phyloP scores from a whole-genome alignment of 768 basidiomycete genomes.

The Trametes cubensis region DNA sequence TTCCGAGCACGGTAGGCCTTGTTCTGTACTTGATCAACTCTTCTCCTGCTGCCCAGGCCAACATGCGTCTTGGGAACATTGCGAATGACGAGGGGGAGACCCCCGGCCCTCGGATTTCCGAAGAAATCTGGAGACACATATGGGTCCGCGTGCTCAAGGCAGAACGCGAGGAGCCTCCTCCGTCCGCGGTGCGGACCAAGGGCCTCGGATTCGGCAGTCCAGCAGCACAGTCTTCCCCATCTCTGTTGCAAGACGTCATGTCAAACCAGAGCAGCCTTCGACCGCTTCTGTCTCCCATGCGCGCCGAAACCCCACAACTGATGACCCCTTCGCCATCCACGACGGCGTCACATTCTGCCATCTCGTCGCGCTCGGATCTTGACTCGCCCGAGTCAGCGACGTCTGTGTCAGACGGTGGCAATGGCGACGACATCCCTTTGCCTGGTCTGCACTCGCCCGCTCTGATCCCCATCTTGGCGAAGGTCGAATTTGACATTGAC shows the following conservation, averaged over 20 bases:
- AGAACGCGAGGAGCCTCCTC: slow-evolving; percentile 51
- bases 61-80: slow-evolving; percentile 35
- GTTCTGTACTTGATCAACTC: slow-evolving; percentile 75
- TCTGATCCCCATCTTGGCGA: slow-evolving; percentile 84
- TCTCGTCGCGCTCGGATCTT: slow-evolving; percentile 47
- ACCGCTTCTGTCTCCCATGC: slow-evolving; percentile 50
- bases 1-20: slow-evolving; percentile 84
- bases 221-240: slow-evolving; percentile 30
- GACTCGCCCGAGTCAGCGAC: slow-evolving; percentile 57
- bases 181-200: slow-evolving; percentile 41
- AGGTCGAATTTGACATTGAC: slow-evolving; percentile 96
- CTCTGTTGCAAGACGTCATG: slow-evolving; percentile 37
- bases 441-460: slow-evolving; percentile 67
- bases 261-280: slow-evolving; percentile 37
- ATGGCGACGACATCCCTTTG: slow-evolving; percentile 57
- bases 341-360: slow-evolving; percentile 32
- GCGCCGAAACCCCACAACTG: slow-evolving; percentile 40
- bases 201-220: slow-evolving; percentile 46
- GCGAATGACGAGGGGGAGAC: slow-evolving; percentile 38
- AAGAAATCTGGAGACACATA: slow-evolving; percentile 86
- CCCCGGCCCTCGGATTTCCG: slow-evolving; percentile 81
- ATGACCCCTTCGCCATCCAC: slow-evolving; percentile 49
- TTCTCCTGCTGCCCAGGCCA: slow-evolving; percentile 28
- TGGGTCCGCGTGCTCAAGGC: slow-evolving; percentile 72
- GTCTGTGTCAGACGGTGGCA: slow-evolving; percentile 31